Conservation (phyloP, 2,329 filamentous ascomycete species). For the Ceratocystis lukuohia region DNA sequence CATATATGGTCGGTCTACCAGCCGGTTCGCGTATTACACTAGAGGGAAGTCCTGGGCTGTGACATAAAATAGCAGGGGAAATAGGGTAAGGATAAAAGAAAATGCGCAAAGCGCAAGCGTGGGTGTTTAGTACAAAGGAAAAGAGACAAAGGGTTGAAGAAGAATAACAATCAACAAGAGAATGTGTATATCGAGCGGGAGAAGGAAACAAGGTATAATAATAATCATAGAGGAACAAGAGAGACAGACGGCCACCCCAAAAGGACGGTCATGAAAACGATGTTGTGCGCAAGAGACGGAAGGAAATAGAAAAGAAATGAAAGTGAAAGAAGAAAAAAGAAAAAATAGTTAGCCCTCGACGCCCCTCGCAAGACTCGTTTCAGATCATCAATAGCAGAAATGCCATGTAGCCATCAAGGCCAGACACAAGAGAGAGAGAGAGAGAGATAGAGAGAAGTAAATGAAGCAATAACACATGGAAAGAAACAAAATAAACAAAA, state of each 20-base stretch:
- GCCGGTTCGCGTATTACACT: not conserved
- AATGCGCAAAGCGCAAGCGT: not conserved
- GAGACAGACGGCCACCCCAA: constrained; percentile 2
- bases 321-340: not conserved
- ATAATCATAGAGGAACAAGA: not conserved
- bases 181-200: not conserved
- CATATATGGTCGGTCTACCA: not conserved
- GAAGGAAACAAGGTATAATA: not conserved
- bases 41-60: not conserved
- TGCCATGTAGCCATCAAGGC: not conserved
- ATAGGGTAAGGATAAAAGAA: not conserved
- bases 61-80: not conserved
- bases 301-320: constrained; percentile 1
- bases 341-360: not conserved
- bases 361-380: constrained; percentile 3
- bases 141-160: not conserved
- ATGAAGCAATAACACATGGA: not conserved
- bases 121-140: not conserved
- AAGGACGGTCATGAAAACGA: constrained; percentile 1
- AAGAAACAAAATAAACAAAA: not conserved
- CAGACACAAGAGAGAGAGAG: not conserved
- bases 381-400: constrained; percentile 1
- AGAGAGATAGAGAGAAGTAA: not conserved
- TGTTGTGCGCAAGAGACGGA: not conserved
- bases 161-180: not conserved